A percentile compares a stretch with the other conserved stretches of the same genome.
Evolutionary conservation across 1,284 basidiomycete species (phyloP).

Genomic region (Filobasidium uniguttulatum): DNA sequence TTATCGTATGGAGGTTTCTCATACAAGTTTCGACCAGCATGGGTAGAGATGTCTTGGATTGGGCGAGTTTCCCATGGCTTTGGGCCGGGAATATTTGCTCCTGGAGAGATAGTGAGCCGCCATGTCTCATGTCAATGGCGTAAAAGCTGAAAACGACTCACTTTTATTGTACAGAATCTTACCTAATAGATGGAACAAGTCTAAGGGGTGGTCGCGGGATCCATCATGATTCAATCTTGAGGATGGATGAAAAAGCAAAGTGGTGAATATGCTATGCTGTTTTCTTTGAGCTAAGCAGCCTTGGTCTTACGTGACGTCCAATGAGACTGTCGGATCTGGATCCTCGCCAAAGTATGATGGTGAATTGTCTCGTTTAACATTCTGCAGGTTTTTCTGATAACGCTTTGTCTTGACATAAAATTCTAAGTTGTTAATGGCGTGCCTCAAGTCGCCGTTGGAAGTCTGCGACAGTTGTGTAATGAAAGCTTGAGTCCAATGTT

Average conservation of each 20-base stretch:
- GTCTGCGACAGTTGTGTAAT: conserved; percentile 63
- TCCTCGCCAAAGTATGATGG: not conserved
- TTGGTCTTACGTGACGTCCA: too few relatives aligned
- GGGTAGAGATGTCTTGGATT: conserved; percentile 46
- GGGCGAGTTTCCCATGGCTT: conserved; percentile 46
- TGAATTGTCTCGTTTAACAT: conserved; percentile 27
- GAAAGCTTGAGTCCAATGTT: conserved; percentile 47
- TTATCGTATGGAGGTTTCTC: conserved; percentile 60
- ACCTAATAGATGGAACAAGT: conserved; percentile 83
- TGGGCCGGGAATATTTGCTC: conserved; percentile 1
- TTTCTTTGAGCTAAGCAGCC: too few relatives aligned
- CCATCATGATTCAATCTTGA: conserved; percentile 58
- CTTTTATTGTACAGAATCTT: conserved; percentile 93
- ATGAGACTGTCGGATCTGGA: not conserved
- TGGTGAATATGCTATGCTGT: conserved; percentile 11
- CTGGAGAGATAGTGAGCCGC: not conserved
- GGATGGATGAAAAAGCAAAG: conserved; percentile 5
- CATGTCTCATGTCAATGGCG: too few relatives aligned
- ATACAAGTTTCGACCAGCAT: conserved; percentile 45
- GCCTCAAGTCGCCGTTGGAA: conserved; percentile 78
- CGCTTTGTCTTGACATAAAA: conserved; percentile 41
- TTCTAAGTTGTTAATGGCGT: conserved; percentile 82
- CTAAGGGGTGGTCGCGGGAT: conserved; percentile 68
- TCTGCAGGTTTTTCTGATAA: conserved; percentile 30
- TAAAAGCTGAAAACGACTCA: conserved; percentile 32